These are phyloP conservation scores for Nitzschia sp. DNA, from an alignment of 108 stramenopile species.

Conservation along the genomic window DNA sequence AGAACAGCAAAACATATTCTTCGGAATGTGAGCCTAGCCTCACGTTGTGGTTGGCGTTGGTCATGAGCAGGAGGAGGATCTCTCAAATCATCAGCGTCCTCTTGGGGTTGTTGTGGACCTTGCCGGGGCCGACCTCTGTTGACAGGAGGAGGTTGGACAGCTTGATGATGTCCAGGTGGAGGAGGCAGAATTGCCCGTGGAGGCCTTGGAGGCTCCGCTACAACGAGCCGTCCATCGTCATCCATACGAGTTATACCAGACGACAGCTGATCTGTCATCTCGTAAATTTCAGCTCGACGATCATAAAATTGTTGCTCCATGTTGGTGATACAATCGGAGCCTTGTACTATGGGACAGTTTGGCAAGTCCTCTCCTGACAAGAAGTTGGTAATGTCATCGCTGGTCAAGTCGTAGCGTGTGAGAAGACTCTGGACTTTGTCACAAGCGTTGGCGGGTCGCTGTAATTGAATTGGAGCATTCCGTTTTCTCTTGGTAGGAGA, in stretches of 20 bases:
- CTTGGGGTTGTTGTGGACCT: no score
- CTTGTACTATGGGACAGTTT: not conserved
- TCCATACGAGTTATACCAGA: constrained; percentile 33
- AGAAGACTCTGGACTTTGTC: constrained; percentile 17
- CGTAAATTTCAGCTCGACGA: constrained; percentile 32
- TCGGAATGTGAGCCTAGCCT: constrained; percentile 39
- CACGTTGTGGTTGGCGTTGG: constrained; percentile 14
- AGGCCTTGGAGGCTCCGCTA: constrained; percentile 20
- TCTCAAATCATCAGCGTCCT: no score
- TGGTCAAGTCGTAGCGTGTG: constrained; percentile 13
- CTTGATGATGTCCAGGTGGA: not conserved
- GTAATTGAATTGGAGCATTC: constrained; percentile 11
- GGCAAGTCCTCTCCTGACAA: constrained; percentile 9
- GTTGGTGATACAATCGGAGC: not conserved
- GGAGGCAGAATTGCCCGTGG: constrained; percentile 35
- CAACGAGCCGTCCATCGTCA: constrained; percentile 40
- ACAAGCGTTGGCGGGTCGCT: constrained; percentile 20
- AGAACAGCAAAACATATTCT: constrained; percentile 47
- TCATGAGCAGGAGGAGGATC: not conserved
- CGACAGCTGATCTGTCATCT: constrained; percentile 13
- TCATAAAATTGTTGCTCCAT: constrained; percentile 21
- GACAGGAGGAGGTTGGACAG: no score
- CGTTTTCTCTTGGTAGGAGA: not conserved
- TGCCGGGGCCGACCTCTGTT: no score
- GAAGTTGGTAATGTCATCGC: constrained; percentile 35